Evolutionary conservation across 1,139 yeast genomes (phyloP).

Genomic region (Meyerozyma guilliermondii): DNA sequence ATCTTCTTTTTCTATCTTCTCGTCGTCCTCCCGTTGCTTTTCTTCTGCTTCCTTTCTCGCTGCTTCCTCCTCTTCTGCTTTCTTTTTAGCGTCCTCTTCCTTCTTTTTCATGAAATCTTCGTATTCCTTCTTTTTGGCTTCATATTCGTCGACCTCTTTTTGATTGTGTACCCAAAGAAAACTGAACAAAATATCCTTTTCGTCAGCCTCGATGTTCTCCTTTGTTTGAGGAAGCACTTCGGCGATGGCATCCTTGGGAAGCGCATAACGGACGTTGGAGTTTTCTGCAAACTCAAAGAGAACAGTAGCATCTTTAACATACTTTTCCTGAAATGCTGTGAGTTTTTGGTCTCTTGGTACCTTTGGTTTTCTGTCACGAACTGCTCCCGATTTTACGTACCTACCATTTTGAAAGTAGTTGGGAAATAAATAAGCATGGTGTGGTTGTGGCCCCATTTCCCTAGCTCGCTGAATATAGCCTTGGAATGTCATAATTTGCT

Average conservation of each 20-base stretch:
- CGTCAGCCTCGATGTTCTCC: conserved; percentile 24
- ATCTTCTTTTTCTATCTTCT: conserved; percentile 9
- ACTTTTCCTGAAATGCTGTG: conserved; percentile 73
- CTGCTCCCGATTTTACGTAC: background rate
- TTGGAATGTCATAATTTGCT: conserved; percentile 72
- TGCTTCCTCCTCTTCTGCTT: conserved; percentile 20
- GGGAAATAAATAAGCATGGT: conserved; percentile 28
- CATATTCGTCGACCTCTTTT: conserved; percentile 45
- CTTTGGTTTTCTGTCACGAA: conserved; percentile 14
- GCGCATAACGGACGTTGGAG: conserved; percentile 63
- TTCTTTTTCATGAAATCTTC: conserved; percentile 10
- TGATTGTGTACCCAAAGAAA: conserved; percentile 57
- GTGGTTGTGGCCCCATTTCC: conserved; percentile 63
- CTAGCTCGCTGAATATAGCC: conserved; percentile 73
- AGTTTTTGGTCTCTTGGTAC: conserved; percentile 45
- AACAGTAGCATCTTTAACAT: conserved; percentile 62
- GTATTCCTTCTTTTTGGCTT: conserved; percentile 29
- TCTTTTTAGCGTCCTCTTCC: conserved; percentile 18
- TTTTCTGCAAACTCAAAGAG: conserved; percentile 84
- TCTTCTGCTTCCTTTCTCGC: conserved; percentile 17
- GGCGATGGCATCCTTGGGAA: conserved; percentile 73
- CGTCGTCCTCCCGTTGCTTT: conserved; percentile 16
- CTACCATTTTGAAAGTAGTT: conserved; percentile 4
- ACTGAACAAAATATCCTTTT: conserved; percentile 55
- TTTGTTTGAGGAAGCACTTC: conserved; percentile 45